These are phyloP conservation scores for Cytidiella melzeri DNA, from an alignment of 768 basidiomycete species.

Conservation along the genomic window DNA sequence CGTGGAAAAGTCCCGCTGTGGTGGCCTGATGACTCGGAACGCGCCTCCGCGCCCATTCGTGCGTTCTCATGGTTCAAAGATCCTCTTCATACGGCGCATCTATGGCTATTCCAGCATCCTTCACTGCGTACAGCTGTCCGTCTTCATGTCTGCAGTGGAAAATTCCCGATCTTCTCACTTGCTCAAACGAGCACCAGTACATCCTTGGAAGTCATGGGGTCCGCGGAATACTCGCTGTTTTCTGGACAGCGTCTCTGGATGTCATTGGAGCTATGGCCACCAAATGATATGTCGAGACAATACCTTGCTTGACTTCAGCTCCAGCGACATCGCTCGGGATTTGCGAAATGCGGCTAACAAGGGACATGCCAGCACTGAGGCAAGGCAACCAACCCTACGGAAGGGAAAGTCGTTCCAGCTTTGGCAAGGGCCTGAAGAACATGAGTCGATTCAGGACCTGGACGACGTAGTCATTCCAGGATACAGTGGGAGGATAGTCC, in stretches of 20 bases:
- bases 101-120: background rate
- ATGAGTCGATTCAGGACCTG: background rate
- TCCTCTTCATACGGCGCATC: background rate
- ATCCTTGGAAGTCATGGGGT: background rate
- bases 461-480: background rate
- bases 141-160: background rate
- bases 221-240: background rate
- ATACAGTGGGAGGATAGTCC: background rate
- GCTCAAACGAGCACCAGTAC: background rate
- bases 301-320: background rate
- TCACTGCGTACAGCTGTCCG: background rate
- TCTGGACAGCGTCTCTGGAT: background rate
- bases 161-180: background rate
- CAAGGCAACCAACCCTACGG: no score
- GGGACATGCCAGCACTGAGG: background rate
- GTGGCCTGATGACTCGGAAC: background rate
- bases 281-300: background rate
- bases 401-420: background rate
- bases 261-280: background rate
- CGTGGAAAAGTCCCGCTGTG: background rate
- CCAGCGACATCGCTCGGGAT: background rate
- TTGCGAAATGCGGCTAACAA: background rate
- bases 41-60: background rate
- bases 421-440: background rate
- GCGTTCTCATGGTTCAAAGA: background rate